Percentiles rank a stretch among this genome's conserved stretches.
These are phyloP conservation scores for Candida ascalaphidarum DNA, from an alignment of 805 yeast species.

Conservation along the genomic window DNA sequence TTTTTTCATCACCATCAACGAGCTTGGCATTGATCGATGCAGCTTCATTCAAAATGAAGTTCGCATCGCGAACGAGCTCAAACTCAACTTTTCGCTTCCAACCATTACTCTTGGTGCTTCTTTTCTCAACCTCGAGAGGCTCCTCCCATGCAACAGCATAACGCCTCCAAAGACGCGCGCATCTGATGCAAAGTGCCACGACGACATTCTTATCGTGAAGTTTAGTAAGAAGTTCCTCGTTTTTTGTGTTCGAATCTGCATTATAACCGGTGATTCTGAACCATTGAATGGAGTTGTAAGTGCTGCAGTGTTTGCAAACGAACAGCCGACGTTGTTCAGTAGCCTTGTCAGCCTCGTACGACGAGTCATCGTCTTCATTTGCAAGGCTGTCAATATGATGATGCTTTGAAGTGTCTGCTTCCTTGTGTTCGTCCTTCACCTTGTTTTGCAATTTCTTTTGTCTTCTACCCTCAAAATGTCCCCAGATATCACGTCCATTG, in stretches of 20 bases:
- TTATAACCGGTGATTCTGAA: conserved; percentile 57
- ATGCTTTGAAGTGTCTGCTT: conserved; percentile 6
- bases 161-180: conserved; percentile 87
- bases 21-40: conserved; percentile 9
- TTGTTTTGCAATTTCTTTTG: conserved; percentile 45
- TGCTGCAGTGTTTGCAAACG: conserved; percentile 66
- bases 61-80: conserved; percentile 59
- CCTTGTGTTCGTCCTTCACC: conserved; percentile 11
- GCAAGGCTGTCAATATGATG: conserved; percentile 40
- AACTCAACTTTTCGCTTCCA: conserved; percentile 59
- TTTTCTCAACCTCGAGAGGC: conserved; percentile 57
- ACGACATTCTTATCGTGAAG: conserved; percentile 17
- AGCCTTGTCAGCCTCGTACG: conserved; percentile 52
- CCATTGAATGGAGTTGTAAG: conserved; percentile 55
- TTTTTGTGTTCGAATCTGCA: conserved; percentile 26
- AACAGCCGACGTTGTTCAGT: conserved; percentile 30
- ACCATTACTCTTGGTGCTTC: conserved; percentile 33
- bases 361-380: conserved; percentile 63
- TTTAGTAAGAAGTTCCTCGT: conserved; percentile 11
- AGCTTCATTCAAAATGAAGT: conserved; percentile 42
- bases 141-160: conserved; percentile 85
- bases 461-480: conserved; percentile 62
- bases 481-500: conserved; percentile 75
- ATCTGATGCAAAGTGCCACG: conserved; percentile 69
- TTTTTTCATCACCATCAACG: background rate